Base-by-base conservation (phyloP, 2,329 filamentous ascomycete species). In the Fusarium brachygibbosum region DNA sequence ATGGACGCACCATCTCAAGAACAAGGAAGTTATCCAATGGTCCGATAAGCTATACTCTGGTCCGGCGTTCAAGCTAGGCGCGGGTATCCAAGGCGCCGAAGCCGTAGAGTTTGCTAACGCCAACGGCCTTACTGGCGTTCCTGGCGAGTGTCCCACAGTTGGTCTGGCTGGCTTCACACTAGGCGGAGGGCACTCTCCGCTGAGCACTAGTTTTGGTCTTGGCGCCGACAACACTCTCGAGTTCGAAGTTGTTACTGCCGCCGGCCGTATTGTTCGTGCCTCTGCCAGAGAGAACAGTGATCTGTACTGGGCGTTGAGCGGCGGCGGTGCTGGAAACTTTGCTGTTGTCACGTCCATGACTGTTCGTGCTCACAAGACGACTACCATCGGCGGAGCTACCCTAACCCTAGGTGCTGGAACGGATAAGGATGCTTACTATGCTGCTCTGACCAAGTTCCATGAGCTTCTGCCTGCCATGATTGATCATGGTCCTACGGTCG, bases 261-360 rank as follows among this genome's bases (percentile, higher is more conserved):
- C 75, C 17, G 87, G 88, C 3, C 60, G 80, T 17, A 71, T 83
- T n/a, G 65, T 88, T 2, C 82, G 76, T 3, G 87, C 86, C 0
- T 84, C 80, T 6, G 80, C 79, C 1, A 73, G 71, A 0, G 63
- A 83, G 32, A 86, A 90, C 66, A 59, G 79, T 0, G 88, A 90
- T 52, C 79, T 91, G 2, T 91, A 87, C 78, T 91, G 88, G 88
- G 89, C 88, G 2, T 76, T 90, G 2, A 81, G 81, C 41, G 88
- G 88, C 5, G 87, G 88, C 0, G 88, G 89, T 3, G 85, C 83
- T 12, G 86, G 87, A 17, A 89, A 82, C 31, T 91, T 85, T 68
- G 88, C 81, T 3, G 80, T 90, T 3, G 86, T 90, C 3, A 75
- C 83, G 17, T 86, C 84, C 3, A 80, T 89, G 75, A 89, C 85